Evolutionary conservation across 768 basidiomycete species (phyloP).

Genomic region (Phlebiopsis flavidoalba): DNA sequence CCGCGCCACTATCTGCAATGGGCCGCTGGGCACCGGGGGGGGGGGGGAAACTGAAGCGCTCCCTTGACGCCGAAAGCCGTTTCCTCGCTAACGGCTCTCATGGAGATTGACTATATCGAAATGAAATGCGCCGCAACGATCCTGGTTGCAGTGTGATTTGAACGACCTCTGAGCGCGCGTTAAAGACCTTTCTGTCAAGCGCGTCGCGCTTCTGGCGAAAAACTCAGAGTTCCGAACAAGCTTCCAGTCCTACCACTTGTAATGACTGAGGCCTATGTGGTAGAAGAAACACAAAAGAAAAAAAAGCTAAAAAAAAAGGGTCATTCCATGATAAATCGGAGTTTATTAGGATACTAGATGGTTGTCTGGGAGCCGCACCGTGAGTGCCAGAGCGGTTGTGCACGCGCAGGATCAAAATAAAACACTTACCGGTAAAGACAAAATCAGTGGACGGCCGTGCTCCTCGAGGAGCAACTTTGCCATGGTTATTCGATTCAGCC

Average conservation of each 20-base stretch:
- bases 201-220: slow-evolving; percentile 71
- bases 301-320: no score
- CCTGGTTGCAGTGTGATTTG: slow-evolving; percentile 86
- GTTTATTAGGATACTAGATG: neutral
- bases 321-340: neutral
- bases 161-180: slow-evolving; percentile 82
- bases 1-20: slow-evolving; percentile 60
- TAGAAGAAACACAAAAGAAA: no score
- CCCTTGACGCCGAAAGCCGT: slow-evolving; percentile 68
- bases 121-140: slow-evolving; percentile 70
- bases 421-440: neutral
- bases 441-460: neutral
- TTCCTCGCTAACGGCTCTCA: slow-evolving; percentile 71
- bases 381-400: neutral
- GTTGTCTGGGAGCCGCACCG: neutral
- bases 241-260: slow-evolving; percentile 66
- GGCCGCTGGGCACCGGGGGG: slow-evolving; percentile 87
- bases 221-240: slow-evolving; percentile 49
- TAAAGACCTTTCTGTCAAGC: slow-evolving; percentile 69
- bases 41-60: slow-evolving; percentile 66
- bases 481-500: neutral
- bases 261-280: slow-evolving; percentile 37
- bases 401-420: neutral
- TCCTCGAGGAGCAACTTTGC: neutral
- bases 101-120: slow-evolving; percentile 84